A percentile compares a stretch with the other conserved stretches of the same genome.
Evolutionary conservation across 257 asterid genomes (phyloP).

Genomic region (Solanum lycopersicoides): DNA sequence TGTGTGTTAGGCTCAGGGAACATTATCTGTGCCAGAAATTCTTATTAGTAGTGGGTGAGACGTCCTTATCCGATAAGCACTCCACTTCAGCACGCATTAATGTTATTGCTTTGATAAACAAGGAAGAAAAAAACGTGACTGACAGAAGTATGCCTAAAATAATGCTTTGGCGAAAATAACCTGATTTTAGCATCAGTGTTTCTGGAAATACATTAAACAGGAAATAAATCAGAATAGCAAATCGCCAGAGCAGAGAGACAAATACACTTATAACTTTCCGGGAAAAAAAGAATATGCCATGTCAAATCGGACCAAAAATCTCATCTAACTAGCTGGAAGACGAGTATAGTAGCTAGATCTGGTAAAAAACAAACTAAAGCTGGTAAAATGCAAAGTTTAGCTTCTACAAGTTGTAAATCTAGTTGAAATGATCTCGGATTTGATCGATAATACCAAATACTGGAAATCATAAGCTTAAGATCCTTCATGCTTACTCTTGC

Average conservation of each 20-base stretch:
- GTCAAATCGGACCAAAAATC: neutral
- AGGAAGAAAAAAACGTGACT: neutral
- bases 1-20: neutral
- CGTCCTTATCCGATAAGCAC: conserved; percentile 9
- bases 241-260: neutral
- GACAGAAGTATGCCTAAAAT: neutral
- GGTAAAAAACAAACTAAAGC: neutral
- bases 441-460: neutral
- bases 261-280: neutral
- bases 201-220: neutral
- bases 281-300: neutral
- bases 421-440: neutral
- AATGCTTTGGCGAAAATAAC: neutral
- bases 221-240: neutral
- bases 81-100: neutral
- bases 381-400: neutral
- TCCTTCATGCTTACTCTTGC: neutral
- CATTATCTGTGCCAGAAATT: neutral
- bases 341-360: neutral
- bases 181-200: neutral
- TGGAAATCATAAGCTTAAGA: neutral
- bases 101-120: neutral
- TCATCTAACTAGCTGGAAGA: neutral
- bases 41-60: neutral
- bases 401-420: neutral